These are phyloP conservation scores for Zymoseptoria crescenta DNA, from an alignment of 2,329 filamentous ascomycete species.

Conservation along the genomic window DNA sequence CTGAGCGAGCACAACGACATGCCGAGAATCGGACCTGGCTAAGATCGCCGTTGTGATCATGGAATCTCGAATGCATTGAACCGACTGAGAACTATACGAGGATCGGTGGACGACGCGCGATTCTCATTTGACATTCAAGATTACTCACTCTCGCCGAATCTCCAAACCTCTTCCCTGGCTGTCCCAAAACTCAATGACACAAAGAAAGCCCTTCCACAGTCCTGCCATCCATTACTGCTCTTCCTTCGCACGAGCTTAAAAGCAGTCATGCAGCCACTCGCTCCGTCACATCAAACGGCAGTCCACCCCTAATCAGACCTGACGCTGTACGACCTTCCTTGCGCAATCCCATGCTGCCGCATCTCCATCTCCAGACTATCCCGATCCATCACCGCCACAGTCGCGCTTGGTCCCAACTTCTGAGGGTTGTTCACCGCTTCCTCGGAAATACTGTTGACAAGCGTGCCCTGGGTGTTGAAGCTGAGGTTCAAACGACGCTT, in stretches of 20 bases:
- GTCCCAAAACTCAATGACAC: background rate
- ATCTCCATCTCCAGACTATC: slow-evolving; percentile 19
- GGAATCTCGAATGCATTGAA: too few relatives aligned
- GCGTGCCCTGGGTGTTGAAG: slow-evolving; percentile 13
- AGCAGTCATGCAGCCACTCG: background rate
- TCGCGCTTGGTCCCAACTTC: slow-evolving; percentile 7
- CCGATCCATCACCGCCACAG: slow-evolving; percentile 1
- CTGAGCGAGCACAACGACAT: slow-evolving; percentile 98
- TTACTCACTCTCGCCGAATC: background rate
- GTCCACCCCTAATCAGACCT: slow-evolving; percentile 13
- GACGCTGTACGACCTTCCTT: slow-evolving; percentile 19
- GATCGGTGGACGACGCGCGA: too few relatives aligned
- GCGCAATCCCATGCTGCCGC: slow-evolving; percentile 17
- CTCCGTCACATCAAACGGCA: background rate
- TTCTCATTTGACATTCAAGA: background rate
- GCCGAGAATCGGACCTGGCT: slow-evolving; percentile 54
- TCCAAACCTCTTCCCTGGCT: background rate
- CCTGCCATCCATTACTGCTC: slow-evolving; percentile 5
- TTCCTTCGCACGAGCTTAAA: slow-evolving; percentile 4
- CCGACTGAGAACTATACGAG: too few relatives aligned
- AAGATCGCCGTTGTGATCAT: slow-evolving; percentile 28
- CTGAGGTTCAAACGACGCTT: slow-evolving; percentile 15
- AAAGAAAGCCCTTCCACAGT: background rate
- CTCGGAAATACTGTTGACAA: slow-evolving; percentile 12
- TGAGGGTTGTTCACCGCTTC: slow-evolving; percentile 9